Base-by-base conservation (phyloP, 1,284 basidiomycete genomes). In the Cystobasidium sp. region DNA sequence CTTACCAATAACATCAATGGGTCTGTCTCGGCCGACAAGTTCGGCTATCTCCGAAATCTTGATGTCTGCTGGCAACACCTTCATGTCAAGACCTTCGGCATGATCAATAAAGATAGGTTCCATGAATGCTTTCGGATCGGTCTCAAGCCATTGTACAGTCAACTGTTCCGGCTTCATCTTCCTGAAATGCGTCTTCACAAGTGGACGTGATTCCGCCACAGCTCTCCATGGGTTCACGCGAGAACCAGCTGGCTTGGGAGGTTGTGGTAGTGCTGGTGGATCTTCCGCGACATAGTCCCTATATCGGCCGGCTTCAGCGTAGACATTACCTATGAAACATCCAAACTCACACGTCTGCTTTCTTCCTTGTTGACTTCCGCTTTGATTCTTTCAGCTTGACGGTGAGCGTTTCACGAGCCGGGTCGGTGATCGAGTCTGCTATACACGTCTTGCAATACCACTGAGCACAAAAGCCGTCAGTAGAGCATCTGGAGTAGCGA, bases 1-100 rank as follows among this genome's bases (percentile, higher is more conserved):
- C 86, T 76, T 80, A 94, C 92, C 93, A 78, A 96, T 95, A 39
- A 97, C 94, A 82, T 95, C 93, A 9, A 96, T 86, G 1, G 91
- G 88, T 3, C 85, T 87, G 74, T 92, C 87, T 53, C 87, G 87
- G 1, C 94, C 79, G 52, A 97, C 87, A 24, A 89, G 84, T 69
- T 90, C 84, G 0, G 91, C 92, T 0, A 98, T 89, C 79, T 95
- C 90, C 62, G 88, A 85, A 49, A 94, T 90, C 0, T 87, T 89
- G 74, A 92, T 88, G 61, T 86, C 85, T 6, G 82, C 77, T 1
- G 85, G 82, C 0, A 93, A 93, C 89, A 95, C 93, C 79, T 88
- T 88, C 90, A 95, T 91, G 20, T 90, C 91, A 39, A 93, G 83
- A 6, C 92, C 92, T 14, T 91, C 89, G 0, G 89, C 86, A n/a